Evolutionary conservation across 352 stramenopile genomes (phyloP).

Genomic region (Paralagenidium karlingii): DNA sequence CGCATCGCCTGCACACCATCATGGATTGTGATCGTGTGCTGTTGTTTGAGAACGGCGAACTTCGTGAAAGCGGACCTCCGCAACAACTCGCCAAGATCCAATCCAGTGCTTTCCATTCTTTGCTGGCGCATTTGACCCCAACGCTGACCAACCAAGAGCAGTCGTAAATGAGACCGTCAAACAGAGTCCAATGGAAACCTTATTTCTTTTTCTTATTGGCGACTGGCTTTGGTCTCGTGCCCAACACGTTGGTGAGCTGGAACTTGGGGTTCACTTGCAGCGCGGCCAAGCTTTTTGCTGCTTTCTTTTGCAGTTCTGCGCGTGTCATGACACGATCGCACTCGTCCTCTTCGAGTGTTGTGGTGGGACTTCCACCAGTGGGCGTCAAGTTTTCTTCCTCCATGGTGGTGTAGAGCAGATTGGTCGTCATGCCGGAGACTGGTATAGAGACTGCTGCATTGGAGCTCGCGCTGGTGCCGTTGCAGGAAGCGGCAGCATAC

Average conservation of each 20-base stretch:
- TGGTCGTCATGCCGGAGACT: slow-evolving; percentile 5
- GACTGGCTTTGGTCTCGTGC: too few species aligned
- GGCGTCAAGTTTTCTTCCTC: slow-evolving; percentile 26
- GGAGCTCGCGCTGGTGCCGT: background rate
- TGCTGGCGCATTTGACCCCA: too few species aligned
- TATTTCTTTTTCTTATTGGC: too few species aligned
- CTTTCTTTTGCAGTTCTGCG: slow-evolving; percentile 45
- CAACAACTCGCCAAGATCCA: slow-evolving; percentile 14
- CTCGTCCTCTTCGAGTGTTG: slow-evolving; percentile 54
- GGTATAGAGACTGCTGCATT: slow-evolving; percentile 4
- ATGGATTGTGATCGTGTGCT: slow-evolving; percentile 86
- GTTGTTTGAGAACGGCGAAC: slow-evolving; percentile 35
- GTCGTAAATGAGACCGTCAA: too few species aligned
- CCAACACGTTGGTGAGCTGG: too few species aligned
- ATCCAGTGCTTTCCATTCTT: background rate
- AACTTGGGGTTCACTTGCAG: slow-evolving; percentile 36
- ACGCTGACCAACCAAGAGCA: too few species aligned
- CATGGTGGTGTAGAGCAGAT: slow-evolving; percentile 16
- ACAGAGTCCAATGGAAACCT: too few species aligned
- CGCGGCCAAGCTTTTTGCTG: slow-evolving; percentile 30
- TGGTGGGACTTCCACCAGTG: too few species aligned
- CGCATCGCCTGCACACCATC: slow-evolving; percentile 94
- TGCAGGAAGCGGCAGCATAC: slow-evolving; percentile 1
- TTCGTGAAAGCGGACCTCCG: slow-evolving; percentile 39
- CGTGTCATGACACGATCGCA: slow-evolving; percentile 43